phyloP scores from a whole-genome alignment of 495 filamentous ascomycete species.

The Daldinia grandis region DNA sequence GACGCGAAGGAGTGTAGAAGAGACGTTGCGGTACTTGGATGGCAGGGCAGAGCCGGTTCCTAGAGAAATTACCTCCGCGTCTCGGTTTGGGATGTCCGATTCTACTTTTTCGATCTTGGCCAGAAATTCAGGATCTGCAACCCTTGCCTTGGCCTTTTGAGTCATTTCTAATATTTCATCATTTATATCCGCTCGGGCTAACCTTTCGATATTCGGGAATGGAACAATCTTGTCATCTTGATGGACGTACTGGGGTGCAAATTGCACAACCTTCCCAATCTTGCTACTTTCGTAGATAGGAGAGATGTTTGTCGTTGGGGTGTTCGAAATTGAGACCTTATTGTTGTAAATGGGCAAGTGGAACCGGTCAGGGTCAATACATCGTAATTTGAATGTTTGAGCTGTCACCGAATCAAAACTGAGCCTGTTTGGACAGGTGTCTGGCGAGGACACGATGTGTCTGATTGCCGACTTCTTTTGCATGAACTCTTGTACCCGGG shows the following conservation, averaged over 20 bases:
- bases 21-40: conserved; percentile 95
- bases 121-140: conserved; percentile 52
- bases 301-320: conserved; percentile 11
- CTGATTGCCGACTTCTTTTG: conserved; percentile 62
- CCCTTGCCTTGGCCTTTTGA: conserved; percentile 52
- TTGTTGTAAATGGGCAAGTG: conserved; percentile 69
- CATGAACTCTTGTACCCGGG: conserved; percentile 73
- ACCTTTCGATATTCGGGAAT: conserved; percentile 61
- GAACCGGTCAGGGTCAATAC: conserved; percentile 74
- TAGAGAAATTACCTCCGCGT: conserved; percentile 84
- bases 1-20: conserved; percentile 81
- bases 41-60: conserved; percentile 91
- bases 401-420: conserved; percentile 68
- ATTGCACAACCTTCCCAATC: conserved; percentile 59
- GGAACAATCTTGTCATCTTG: conserved; percentile 58
- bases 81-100: conserved; percentile 68
- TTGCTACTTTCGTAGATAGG: conserved; percentile 39
- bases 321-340: conserved; percentile 35
- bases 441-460: conserved; percentile 78
- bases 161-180: conserved; percentile 62
- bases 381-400: conserved; percentile 70
- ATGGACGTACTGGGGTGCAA: conserved; percentile 71
- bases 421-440: conserved; percentile 76
- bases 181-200: conserved; percentile 38
- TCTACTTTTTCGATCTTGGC: conserved; percentile 52